phyloP scores from a whole-genome alignment of 495 filamentous ascomycete species.

The Aspergillus sclerotiicarbonarius region DNA sequence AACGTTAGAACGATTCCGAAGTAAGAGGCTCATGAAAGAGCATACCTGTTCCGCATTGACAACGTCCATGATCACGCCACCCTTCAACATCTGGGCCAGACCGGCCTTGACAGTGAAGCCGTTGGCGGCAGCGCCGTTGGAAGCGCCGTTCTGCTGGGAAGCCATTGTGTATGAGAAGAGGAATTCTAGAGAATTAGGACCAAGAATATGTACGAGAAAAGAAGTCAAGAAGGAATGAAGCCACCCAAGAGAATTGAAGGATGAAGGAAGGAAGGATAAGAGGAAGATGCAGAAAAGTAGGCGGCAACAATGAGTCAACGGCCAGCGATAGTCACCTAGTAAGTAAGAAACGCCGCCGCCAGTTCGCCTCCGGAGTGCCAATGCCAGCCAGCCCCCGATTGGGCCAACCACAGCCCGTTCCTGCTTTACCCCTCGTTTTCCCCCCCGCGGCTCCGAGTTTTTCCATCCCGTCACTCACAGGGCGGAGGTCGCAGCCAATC shows the following conservation, averaged over 20 bases:
- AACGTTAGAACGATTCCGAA: neutral
- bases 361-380: neutral
- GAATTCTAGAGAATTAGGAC: neutral
- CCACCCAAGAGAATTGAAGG: slow-evolving; percentile 4
- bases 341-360: neutral
- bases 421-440: slow-evolving; percentile 2
- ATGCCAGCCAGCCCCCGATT: no score
- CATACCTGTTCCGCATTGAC: slow-evolving; percentile 84
- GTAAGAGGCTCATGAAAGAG: neutral
- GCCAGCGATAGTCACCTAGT: neutral
- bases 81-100: slow-evolving; percentile 95
- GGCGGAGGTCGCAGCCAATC: slow-evolving; percentile 18
- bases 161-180: slow-evolving; percentile 32
- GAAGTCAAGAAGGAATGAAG: slow-evolving; percentile 8
- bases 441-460: slow-evolving; percentile 7
- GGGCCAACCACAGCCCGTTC: neutral
- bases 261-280: slow-evolving; percentile 6
- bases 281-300: slow-evolving; percentile 5
- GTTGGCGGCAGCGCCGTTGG: slow-evolving; percentile 32
- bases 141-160: slow-evolving; percentile 24
- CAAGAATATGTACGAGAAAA: slow-evolving; percentile 4
- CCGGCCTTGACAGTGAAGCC: slow-evolving; percentile 86
- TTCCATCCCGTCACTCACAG: slow-evolving; percentile 3
- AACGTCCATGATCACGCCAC: slow-evolving; percentile 99
- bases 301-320: slow-evolving; percentile 6